Conservation (phyloP, 2,329 filamentous ascomycete species). For the Myriangium duriaei region DNA sequence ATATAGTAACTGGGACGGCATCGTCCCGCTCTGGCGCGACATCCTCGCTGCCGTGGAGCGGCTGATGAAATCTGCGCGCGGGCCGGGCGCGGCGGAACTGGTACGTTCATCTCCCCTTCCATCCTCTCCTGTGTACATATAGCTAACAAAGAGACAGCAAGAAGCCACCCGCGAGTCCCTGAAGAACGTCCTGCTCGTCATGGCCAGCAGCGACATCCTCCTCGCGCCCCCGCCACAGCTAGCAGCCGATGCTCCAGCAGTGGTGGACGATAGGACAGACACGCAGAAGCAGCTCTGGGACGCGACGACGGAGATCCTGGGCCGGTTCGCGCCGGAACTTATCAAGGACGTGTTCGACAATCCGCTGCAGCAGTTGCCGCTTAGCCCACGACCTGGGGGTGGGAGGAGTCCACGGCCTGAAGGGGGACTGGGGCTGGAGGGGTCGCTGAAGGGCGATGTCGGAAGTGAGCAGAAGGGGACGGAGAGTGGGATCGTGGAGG, state of each 20-base stretch:
- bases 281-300: constrained; percentile 44
- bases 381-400: neutral
- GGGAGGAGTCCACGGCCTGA: neutral
- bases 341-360: constrained; percentile 46
- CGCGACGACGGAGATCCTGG: constrained; percentile 48
- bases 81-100: constrained; percentile 1
- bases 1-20: constrained; percentile 72
- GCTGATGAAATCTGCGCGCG: constrained; percentile 55
- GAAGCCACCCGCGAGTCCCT: constrained; percentile 91
- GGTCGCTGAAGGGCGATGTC: too few species aligned
- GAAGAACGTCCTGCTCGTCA: constrained; percentile 92
- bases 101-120: too few species aligned
- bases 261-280: constrained; percentile 23
- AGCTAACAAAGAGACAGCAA: constrained; percentile 43
- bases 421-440: neutral
- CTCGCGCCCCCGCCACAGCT: constrained; percentile 43
- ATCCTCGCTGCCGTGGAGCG: constrained; percentile 93
- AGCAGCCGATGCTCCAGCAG: constrained; percentile 14
- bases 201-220: constrained; percentile 79
- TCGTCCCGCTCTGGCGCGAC: constrained; percentile 82
- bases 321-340: constrained; percentile 47
- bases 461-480: too few species aligned
- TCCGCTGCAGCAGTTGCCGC: neutral
- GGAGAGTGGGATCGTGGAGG: too few species aligned
- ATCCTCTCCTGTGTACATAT: constrained; percentile 1